These are phyloP conservation scores for Liriodendron chinense DNA, from an alignment of 164 flowering plant genomes.

Conservation along the genomic window DNA sequence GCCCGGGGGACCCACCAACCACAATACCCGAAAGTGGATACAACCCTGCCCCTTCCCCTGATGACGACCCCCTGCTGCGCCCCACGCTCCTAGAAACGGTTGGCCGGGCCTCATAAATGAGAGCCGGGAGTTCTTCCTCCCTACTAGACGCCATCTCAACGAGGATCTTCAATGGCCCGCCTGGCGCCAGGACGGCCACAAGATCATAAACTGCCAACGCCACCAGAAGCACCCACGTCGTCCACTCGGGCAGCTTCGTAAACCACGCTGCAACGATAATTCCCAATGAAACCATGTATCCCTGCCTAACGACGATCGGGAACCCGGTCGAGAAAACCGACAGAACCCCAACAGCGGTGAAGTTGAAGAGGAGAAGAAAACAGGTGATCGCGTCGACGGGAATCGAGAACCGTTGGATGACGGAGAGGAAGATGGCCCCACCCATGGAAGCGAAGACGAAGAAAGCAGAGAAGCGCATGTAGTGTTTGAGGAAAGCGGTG, in stretches of 20 bases:
- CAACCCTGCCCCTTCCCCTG: no score
- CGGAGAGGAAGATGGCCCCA: conserved; percentile 56
- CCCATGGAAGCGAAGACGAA: conserved; percentile 69
- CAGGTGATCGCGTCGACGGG: conserved; percentile 68
- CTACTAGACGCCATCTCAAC: conserved; percentile 79
- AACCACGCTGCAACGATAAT: conserved; percentile 86
- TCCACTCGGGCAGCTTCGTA: conserved; percentile 88
- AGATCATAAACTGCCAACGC: conserved; percentile 84
- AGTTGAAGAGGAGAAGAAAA: conserved; percentile 54
- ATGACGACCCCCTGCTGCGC: neutral
- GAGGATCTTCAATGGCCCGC: conserved; percentile 82
- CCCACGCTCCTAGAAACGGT: conserved; percentile 16
- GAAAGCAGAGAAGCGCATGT: conserved; percentile 82
- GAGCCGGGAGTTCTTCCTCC: conserved; percentile 84
- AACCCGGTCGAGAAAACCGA: conserved; percentile 59
- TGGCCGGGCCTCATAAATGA: conserved; percentile 86
- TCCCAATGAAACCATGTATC: conserved; percentile 71
- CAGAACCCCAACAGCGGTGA: conserved; percentile 65
- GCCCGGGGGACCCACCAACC: conserved; percentile 7
- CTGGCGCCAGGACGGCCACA: conserved; percentile 84
- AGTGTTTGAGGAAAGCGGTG: conserved; percentile 72
- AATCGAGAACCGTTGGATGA: conserved; percentile 57
- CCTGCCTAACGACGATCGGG: conserved; percentile 66
- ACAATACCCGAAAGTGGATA: neutral
- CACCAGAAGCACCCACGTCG: conserved; percentile 78